Evolutionary conservation across 1,284 basidiomycete species (phyloP).

Genomic region (Golubevia pallescens): DNA sequence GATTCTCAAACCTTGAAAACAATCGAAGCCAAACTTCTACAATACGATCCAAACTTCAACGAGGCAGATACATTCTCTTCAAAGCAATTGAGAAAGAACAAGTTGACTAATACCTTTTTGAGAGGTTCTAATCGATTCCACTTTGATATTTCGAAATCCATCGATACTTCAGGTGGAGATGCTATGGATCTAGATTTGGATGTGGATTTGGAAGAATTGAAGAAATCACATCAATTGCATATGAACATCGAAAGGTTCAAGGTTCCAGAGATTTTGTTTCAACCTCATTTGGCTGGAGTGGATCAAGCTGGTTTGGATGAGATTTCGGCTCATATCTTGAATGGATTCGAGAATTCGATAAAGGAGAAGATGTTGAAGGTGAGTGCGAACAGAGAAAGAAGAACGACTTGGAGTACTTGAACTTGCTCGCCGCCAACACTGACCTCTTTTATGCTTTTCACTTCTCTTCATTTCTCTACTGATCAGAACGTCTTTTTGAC

Average conservation of each 20-base stretch:
- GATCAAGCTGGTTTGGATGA: constrained; percentile 94
- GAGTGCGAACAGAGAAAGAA: background rate
- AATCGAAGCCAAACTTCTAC: constrained; percentile 82
- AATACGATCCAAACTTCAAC: constrained; percentile 83
- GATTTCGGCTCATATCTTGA: constrained; percentile 82
- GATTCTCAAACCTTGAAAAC: constrained; percentile 76
- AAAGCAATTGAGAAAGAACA: constrained; percentile 76
- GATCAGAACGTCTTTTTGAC: constrained; percentile 86
- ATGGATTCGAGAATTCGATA: constrained; percentile 71
- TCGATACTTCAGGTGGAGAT: too few relatives aligned
- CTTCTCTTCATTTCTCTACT: constrained; percentile 1
- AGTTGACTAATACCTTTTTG: constrained; percentile 81
- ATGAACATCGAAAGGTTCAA: constrained; percentile 92
- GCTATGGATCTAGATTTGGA: too few relatives aligned
- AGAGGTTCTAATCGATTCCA: too few relatives aligned
- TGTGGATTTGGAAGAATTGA: too few relatives aligned
- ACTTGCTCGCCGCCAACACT: constrained; percentile 2
- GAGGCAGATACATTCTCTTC: constrained; percentile 81
- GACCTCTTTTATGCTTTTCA: background rate
- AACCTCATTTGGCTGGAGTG: constrained; percentile 88
- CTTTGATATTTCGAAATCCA: too few relatives aligned
- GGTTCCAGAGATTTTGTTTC: constrained; percentile 91
- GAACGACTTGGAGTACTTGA: background rate
- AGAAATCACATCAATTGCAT: too few relatives aligned
- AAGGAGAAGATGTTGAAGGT: constrained; percentile 65